Conservation (phyloP, 176 grass and related monocot species). For the Aegilops tauschii region DNA sequence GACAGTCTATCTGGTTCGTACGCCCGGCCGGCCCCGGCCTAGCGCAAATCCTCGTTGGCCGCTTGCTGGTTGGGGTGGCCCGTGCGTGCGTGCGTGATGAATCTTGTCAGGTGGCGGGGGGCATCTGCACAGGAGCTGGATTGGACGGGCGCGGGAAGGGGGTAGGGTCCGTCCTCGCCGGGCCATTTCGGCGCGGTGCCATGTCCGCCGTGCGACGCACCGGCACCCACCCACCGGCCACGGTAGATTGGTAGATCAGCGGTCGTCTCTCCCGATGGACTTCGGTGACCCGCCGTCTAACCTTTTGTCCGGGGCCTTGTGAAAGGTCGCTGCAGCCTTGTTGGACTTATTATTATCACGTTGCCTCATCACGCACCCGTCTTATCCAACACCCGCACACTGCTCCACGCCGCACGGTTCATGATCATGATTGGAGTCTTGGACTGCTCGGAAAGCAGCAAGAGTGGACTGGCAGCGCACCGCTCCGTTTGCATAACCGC, state of each 20-base stretch:
- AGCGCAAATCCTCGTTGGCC: background rate
- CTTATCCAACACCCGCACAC: background rate
- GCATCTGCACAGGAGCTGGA: background rate
- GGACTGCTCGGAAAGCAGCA: no score
- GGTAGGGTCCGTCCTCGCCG: background rate
- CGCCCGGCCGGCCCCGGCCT: no score
- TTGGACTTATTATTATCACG: background rate
- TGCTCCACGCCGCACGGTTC: background rate
- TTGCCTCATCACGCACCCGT: background rate
- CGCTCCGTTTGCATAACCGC: background rate
- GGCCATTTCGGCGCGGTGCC: background rate
- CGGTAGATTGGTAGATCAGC: background rate
- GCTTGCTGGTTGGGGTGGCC: background rate
- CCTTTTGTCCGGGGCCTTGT: background rate
- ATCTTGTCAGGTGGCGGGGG: background rate
- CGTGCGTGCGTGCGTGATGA: background rate
- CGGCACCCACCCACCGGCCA: background rate
- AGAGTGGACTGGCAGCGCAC: no score
- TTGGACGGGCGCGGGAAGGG: background rate
- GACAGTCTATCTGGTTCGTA: conserved; percentile 3
- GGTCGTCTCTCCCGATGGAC: background rate
- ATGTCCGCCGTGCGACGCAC: background rate
- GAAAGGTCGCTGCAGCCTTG: conserved; percentile 8
- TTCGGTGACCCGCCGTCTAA: background rate
- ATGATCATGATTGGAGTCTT: background rate